These are phyloP conservation scores for Cutaneotrichosporon dermatis DNA, from an alignment of 1,284 basidiomycete genomes.

Conservation along the genomic window DNA sequence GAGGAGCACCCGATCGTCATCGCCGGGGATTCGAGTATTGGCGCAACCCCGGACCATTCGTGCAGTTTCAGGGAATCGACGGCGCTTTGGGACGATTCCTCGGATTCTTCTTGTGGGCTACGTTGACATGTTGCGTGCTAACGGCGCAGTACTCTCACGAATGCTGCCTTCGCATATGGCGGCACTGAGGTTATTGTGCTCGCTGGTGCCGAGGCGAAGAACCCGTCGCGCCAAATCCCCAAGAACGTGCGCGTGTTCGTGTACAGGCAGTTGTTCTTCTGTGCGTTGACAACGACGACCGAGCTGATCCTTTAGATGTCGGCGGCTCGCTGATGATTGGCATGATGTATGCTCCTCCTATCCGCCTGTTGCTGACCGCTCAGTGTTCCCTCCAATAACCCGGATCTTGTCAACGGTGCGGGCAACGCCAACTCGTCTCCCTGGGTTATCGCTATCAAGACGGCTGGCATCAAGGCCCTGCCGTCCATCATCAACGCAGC, in stretches of 20 bases:
- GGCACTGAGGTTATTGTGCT: conserved; percentile 36
- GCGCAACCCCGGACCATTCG: conserved; percentile 29
- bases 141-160: conserved; percentile 26
- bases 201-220: conserved; percentile 31
- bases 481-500: conserved; percentile 66
- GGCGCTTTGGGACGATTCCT: conserved; percentile 24
- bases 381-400: conserved; percentile 42
- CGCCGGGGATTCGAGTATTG: conserved; percentile 32
- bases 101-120: conserved; percentile 28
- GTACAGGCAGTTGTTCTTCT: conserved; percentile 62
- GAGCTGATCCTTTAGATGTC: neutral
- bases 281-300: neutral
- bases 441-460: conserved; percentile 54
- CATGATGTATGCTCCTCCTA: conserved; percentile 54
- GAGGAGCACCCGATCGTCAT: conserved; percentile 30
- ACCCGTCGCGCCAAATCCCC: conserved; percentile 63
- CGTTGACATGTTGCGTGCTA: conserved; percentile 18
- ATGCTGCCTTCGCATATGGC: conserved; percentile 32
- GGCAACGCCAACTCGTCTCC: conserved; percentile 35
- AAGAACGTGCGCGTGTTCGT: conserved; percentile 71
- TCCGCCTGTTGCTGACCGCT: conserved; percentile 50
- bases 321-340: conserved; percentile 7
- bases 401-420: neutral
- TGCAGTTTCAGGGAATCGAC: conserved; percentile 6
- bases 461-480: conserved; percentile 58